These are phyloP conservation scores for Globisporangium camurandrum DNA, from an alignment of 352 stramenopile species.

Conservation along the genomic window DNA sequence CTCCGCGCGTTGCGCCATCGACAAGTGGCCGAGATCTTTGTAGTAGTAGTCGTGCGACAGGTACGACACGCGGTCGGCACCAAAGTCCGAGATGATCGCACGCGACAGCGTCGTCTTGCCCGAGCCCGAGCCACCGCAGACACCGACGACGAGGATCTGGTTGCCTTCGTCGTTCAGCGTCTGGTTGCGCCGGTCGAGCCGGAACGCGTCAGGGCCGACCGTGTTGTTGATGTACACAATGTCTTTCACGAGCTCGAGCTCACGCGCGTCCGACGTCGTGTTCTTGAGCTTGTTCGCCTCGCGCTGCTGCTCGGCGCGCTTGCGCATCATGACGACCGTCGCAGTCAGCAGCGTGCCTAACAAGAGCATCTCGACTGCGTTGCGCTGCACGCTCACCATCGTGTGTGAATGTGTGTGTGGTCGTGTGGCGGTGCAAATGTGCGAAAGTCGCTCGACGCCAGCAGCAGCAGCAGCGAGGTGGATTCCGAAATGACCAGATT, in stretches of 20 bases:
- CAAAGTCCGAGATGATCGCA: slow-evolving; percentile 87
- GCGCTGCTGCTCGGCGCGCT: slow-evolving; percentile 34
- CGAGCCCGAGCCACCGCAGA: slow-evolving; percentile 88
- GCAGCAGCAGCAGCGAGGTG: no score
- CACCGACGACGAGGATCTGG: slow-evolving; percentile 85
- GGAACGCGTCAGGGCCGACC: slow-evolving; percentile 37
- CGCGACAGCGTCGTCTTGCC: slow-evolving; percentile 90
- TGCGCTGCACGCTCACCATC: slow-evolving; percentile 35
- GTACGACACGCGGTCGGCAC: slow-evolving; percentile 86
- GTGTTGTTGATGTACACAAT: slow-evolving; percentile 82
- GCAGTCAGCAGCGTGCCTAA: slow-evolving; percentile 39
- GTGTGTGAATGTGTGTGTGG: not conserved
- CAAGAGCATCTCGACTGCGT: slow-evolving; percentile 33
- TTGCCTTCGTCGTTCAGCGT: slow-evolving; percentile 45
- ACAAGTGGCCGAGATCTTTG: slow-evolving; percentile 87
- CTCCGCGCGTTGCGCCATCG: slow-evolving; percentile 81
- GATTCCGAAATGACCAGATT: no score
- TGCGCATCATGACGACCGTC: slow-evolving; percentile 34
- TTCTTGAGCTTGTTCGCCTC: slow-evolving; percentile 35
- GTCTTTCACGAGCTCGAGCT: slow-evolving; percentile 77
- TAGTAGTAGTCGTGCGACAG: slow-evolving; percentile 98
- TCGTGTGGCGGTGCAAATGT: not conserved
- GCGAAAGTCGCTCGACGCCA: no score
- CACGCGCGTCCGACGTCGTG: slow-evolving; percentile 37
- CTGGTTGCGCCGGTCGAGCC: slow-evolving; percentile 24